Conservation (phyloP, 2,329 filamentous ascomycete genomes). For the Talaromyces albobiverticillius region DNA sequence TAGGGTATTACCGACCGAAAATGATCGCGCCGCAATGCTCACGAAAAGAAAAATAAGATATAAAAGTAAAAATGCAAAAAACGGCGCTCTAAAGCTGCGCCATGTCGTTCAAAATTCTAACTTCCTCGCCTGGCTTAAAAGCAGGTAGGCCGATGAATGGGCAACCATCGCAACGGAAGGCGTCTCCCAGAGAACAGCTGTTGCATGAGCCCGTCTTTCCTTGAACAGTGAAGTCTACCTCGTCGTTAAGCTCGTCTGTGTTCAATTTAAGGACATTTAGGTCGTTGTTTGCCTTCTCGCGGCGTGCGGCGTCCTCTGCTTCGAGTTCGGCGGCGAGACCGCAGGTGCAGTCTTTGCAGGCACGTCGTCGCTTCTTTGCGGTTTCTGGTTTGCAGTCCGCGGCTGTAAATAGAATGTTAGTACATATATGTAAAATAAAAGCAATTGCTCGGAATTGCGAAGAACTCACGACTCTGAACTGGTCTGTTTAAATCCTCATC, state of each 20-base stretch:
- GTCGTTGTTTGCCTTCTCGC: constrained; percentile 61
- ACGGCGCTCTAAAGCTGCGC: constrained; percentile 69
- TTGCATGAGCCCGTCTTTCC: constrained; percentile 94
- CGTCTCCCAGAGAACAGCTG: constrained; percentile 90
- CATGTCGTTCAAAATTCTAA: constrained; percentile 79
- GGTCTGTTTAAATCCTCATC: constrained; percentile 79
- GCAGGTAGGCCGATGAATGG: constrained; percentile 90
- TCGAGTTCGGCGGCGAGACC: constrained; percentile 82
- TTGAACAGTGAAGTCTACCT: constrained; percentile 96
- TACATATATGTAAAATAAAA: constrained; percentile 7
- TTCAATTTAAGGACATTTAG: constrained; percentile 61
- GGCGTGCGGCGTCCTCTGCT: constrained; percentile 73
- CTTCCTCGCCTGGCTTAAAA: constrained; percentile 96
- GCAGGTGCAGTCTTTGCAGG: constrained; percentile 98
- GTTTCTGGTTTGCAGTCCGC: constrained; percentile 82
- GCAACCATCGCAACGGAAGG: constrained; percentile 69
- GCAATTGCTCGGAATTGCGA: background rate
- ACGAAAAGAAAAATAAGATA: background rate
- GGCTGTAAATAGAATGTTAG: constrained; percentile 48
- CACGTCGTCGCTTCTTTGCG: constrained; percentile 86
- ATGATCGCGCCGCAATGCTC: constrained; percentile 9
- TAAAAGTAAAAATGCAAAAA: background rate
- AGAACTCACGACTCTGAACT: constrained; percentile 72
- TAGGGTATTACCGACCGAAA: constrained; percentile 10
- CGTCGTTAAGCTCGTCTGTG: constrained; percentile 69